Evolutionary conservation across 306 rosid genomes (phyloP).

Genomic region (Astragalus membranaceus): DNA sequence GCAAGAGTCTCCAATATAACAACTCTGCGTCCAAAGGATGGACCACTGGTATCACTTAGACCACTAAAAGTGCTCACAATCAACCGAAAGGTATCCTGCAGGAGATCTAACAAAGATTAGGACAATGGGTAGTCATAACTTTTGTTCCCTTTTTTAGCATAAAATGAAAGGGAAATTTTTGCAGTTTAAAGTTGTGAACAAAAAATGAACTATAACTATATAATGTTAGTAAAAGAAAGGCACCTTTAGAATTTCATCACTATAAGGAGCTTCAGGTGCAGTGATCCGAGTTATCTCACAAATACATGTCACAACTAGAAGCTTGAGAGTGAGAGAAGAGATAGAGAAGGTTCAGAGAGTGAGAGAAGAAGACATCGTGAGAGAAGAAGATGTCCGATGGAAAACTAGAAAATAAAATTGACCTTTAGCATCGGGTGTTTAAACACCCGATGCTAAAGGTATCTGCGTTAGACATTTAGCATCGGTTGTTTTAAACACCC

Average conservation of each 20-base stretch:
- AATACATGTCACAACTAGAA: slow-evolving; percentile 87
- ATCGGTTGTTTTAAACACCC: too few species aligned
- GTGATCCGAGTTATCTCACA: slow-evolving; percentile 98
- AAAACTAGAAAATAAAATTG: too few species aligned
- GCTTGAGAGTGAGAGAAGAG: too few species aligned
- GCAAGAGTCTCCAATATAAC: slow-evolving; percentile 97
- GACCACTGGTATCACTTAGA: slow-evolving; percentile 82
- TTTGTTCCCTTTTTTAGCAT: not conserved
- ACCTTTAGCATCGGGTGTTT: too few species aligned
- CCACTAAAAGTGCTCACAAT: slow-evolving; percentile 85
- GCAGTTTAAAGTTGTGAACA: not conserved
- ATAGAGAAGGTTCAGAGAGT: too few species aligned
- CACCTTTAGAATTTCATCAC: slow-evolving; percentile 88
- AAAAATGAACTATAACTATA: slow-evolving; percentile 7
- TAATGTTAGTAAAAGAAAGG: slow-evolving; percentile 9
- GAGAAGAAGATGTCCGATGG: too few species aligned
- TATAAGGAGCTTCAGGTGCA: slow-evolving; percentile 97
- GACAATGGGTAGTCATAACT: slow-evolving; percentile 11
- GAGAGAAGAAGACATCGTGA: too few species aligned
- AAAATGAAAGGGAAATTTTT: not conserved
- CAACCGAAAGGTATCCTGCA: slow-evolving; percentile 87
- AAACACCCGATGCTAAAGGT: too few species aligned
- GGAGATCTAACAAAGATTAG: slow-evolving; percentile 26
- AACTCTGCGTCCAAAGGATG: slow-evolving; percentile 94
- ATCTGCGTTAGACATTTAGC: too few species aligned